Evolutionary conservation across 805 yeast genomes (phyloP).

Genomic region (Starmerella powellii): DNA sequence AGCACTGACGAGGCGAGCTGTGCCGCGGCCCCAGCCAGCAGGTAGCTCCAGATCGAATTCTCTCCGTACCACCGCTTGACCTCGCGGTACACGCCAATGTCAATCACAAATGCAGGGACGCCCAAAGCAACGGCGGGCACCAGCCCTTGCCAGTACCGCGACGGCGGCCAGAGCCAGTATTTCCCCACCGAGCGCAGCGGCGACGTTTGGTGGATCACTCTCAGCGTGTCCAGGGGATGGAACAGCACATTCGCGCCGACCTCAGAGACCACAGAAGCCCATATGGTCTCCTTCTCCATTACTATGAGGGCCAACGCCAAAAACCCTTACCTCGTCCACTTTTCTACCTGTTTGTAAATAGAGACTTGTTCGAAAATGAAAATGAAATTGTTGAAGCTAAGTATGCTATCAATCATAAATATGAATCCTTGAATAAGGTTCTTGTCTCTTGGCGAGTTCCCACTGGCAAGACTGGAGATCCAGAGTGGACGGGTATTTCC

Average conservation of each 20-base stretch:
- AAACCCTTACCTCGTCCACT: too few species aligned
- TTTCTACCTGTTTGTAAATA: too few species aligned
- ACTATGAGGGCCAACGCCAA: too few species aligned
- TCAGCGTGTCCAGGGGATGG: constrained; percentile 32
- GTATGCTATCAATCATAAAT: too few species aligned
- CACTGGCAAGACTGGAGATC: too few species aligned
- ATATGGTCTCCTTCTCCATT: constrained; percentile 9
- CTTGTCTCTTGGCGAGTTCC: too few species aligned
- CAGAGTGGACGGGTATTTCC: too few species aligned
- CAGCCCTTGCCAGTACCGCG: constrained; percentile 30
- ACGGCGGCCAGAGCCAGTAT: constrained; percentile 22
- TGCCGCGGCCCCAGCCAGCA: constrained; percentile 28
- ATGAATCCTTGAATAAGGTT: too few species aligned
- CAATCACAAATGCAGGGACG: constrained; percentile 31
- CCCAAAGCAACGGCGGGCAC: constrained; percentile 29
- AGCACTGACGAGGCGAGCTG: constrained; percentile 28
- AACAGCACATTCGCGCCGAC: constrained; percentile 24
- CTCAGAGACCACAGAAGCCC: constrained; percentile 5
- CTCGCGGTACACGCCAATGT: constrained; percentile 29
- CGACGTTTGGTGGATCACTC: constrained; percentile 32
- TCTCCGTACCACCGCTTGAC: constrained; percentile 28
- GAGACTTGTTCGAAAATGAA: too few species aligned
- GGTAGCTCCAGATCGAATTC: constrained; percentile 24
- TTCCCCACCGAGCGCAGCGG: constrained; percentile 26
- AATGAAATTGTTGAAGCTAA: too few species aligned